Conservation (phyloP, 2,329 filamentous ascomycete genomes). For the Lomentospora prolificans region DNA sequence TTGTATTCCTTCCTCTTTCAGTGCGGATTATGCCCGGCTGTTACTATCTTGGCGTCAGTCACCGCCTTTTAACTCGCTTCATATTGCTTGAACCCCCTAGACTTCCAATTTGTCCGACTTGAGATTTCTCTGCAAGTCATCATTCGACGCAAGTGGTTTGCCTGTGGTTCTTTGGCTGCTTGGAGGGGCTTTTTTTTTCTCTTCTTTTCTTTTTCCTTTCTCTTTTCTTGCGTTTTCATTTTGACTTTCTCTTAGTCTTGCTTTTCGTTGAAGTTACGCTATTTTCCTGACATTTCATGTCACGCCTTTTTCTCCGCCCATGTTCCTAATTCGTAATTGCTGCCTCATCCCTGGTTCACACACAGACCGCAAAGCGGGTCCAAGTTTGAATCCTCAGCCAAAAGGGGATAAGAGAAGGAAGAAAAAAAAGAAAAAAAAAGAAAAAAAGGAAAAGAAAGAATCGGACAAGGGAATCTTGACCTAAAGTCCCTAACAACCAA, state of each 20-base stretch:
- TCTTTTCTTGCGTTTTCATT: neutral
- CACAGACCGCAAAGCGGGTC: neutral
- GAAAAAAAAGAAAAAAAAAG: neutral
- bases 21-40: constrained; percentile 1
- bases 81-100: neutral
- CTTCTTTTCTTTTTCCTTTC: neutral
- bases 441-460: neutral
- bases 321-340: constrained; percentile 6
- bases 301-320: neutral
- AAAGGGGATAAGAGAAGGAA: neutral
- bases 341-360: constrained; percentile 4
- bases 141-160: neutral
- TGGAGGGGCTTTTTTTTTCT: neutral
- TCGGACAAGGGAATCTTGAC: neutral
- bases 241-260: neutral
- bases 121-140: constrained; percentile 1
- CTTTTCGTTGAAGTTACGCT: neutral
- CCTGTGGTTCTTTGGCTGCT: too few relatives aligned
- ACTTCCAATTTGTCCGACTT: neutral
- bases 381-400: too few relatives aligned
- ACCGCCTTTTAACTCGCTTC: neutral
- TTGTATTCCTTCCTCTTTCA: constrained; percentile 2
- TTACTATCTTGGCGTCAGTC: constrained; percentile 5
- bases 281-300: neutral
- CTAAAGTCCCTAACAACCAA: neutral